phyloP scores from a whole-genome alignment of 164 flowering plant genomes.

The Euptelea pleiosperma region DNA sequence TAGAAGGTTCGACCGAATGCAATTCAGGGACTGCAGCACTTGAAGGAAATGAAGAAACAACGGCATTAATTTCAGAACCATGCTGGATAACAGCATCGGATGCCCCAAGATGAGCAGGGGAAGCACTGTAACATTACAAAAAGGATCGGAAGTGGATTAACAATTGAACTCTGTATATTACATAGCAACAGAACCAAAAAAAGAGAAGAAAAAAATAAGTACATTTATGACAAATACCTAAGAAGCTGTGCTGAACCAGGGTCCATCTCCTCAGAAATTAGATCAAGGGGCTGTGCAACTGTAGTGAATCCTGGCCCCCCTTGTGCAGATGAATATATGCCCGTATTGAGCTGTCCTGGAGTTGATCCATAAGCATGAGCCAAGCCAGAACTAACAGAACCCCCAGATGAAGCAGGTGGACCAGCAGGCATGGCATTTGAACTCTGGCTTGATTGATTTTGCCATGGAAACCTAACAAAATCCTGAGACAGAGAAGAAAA shows the following conservation, averaged over 20 bases:
- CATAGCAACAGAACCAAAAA: background rate
- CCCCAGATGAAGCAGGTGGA: slow-evolving; percentile 43
- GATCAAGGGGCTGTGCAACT: slow-evolving; percentile 52
- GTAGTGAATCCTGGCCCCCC: slow-evolving; percentile 44
- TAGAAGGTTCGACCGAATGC: slow-evolving; percentile 41
- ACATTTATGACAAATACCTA: slow-evolving; percentile 44
- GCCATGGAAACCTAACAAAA: slow-evolving; percentile 91
- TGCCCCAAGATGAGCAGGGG: slow-evolving; percentile 42
- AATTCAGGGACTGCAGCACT: slow-evolving; percentile 45
- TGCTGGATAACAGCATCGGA: slow-evolving; percentile 46
- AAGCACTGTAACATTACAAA: slow-evolving; percentile 36
- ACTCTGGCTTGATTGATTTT: slow-evolving; percentile 72
- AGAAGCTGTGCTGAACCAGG: slow-evolving; percentile 39
- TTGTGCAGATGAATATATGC: slow-evolving; percentile 46
- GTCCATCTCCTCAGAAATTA: slow-evolving; percentile 59
- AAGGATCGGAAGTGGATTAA: too few relatives aligned
- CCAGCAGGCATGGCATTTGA: slow-evolving; percentile 51
- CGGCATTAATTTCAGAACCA: slow-evolving; percentile 38
- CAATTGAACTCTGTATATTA: background rate
- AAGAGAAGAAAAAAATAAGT: background rate
- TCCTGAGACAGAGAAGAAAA: slow-evolving; percentile 44
- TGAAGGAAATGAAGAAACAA: slow-evolving; percentile 38
- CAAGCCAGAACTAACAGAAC: slow-evolving; percentile 36
- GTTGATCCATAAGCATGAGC: slow-evolving; percentile 45
- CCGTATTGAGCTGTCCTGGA: slow-evolving; percentile 49